Evolutionary conservation across 768 basidiomycete genomes (phyloP), one percentile per base, ranked within the genome.

Genomic region (Paxillus rubicundulus): DNA sequence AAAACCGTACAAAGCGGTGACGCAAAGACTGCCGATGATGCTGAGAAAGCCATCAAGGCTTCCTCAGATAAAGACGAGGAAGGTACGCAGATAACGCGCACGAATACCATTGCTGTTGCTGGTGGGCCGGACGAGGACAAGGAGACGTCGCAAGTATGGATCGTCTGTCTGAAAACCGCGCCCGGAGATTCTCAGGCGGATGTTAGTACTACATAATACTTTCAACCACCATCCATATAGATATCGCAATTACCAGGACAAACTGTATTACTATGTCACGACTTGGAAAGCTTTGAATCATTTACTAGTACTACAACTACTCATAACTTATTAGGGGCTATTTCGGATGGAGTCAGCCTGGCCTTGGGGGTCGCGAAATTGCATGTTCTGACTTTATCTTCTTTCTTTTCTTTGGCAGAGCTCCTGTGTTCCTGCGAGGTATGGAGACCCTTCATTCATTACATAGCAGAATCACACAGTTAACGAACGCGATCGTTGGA

Each of bases 1-100:
- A 74, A 71, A 37, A 70, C 81, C 27, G 73, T 82, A 14, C 73
- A 72, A 20, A 71, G 70, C 8, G 59, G 52, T 10, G 57, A 64
- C 14, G 53, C 4, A 2, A 56, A 60, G 48, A 42, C 27, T 4
- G 49, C 47, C 9, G 70, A 54, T 4, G 73, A 68, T 20, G 55
- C 59, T 21, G 70, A 70, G 54, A 67, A 70, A 55, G 63, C 56
- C 27, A 37, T 36, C 16, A 5, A 16, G 5, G 36, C 20, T 2
- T 17, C n/a, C 13, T 13, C 42, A 24, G 42, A 43, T 12, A n/a
- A 9, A 37, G 37, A 20, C 16, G 34, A 27, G 36, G 45, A 30
- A 4, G 42, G 42, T 16, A 16, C 21, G 24, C 27, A 43, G 9
- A 17, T 37, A 13, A 37, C 36, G 13, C 42, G 14, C 13, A 21